A percentile compares a stretch with the other conserved stretches of the same genome.
Evolutionary conservation across 805 yeast species (phyloP).

Genomic region (Candida morakotiae): DNA sequence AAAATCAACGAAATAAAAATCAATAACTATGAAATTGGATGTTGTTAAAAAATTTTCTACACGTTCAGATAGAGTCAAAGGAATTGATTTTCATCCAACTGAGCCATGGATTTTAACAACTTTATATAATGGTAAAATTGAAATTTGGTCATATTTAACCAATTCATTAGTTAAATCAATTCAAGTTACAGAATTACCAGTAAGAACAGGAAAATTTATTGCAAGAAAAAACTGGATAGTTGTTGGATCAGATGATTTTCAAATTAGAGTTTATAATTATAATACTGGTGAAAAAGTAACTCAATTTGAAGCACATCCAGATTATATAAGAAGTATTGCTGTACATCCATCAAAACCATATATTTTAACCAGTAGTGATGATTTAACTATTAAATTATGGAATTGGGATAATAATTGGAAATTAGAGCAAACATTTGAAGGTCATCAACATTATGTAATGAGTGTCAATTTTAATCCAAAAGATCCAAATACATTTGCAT

Average conservation of each 20-base stretch:
- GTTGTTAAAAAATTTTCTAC: slow-evolving; percentile 76
- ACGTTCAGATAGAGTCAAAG: slow-evolving; percentile 95
- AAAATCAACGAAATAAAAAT: slow-evolving; percentile 5
- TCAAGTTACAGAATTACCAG: slow-evolving; percentile 94
- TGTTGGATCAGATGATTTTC: slow-evolving; percentile 95
- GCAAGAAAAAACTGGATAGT: slow-evolving; percentile 97
- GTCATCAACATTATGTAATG: slow-evolving; percentile 95
- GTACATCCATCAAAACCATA: slow-evolving; percentile 94
- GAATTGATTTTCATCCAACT: slow-evolving; percentile 95
- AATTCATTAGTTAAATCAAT: slow-evolving; percentile 77
- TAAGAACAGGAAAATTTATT: slow-evolving; percentile 90
- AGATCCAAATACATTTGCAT: slow-evolving; percentile 95
- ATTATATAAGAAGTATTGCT: slow-evolving; percentile 87
- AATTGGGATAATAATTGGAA: slow-evolving; percentile 96
- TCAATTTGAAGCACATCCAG: slow-evolving; percentile 98
- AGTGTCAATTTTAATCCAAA: slow-evolving; percentile 93
- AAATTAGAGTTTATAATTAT: slow-evolving; percentile 87
- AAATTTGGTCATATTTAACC: slow-evolving; percentile 93
- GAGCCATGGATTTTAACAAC: slow-evolving; percentile 97
- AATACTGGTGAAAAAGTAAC: slow-evolving; percentile 92
- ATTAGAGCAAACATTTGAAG: slow-evolving; percentile 85
- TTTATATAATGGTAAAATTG: slow-evolving; percentile 84
- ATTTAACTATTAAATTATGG: slow-evolving; percentile 89
- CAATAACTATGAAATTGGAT: slow-evolving; percentile 36
- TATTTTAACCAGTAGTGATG: slow-evolving; percentile 86